These are phyloP conservation scores for Rickenella mellea DNA, from an alignment of 768 basidiomycete species.

Conservation along the genomic window DNA sequence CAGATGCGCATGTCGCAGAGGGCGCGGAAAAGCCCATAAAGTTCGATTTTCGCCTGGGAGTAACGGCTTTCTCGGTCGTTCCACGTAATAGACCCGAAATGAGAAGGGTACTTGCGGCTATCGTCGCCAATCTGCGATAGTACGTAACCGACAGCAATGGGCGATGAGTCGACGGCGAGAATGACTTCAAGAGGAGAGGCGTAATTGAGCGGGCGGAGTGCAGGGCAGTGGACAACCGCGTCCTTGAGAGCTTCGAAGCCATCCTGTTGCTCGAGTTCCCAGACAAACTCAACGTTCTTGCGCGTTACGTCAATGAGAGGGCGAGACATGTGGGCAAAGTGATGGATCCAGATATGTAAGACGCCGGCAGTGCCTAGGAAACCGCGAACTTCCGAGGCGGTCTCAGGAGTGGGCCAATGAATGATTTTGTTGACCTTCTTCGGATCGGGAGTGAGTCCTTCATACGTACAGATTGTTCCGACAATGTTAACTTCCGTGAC, in stretches of 20 bases:
- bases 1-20: constrained; percentile 8
- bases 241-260: constrained; percentile 13
- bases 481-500: constrained; percentile 19
- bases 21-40: constrained; percentile 15
- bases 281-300: constrained; percentile 14
- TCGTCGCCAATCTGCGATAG: constrained; percentile 16
- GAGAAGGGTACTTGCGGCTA: constrained; percentile 13
- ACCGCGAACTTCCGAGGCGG: constrained; percentile 14
- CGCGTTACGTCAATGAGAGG: constrained; percentile 11
- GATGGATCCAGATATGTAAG: constrained; percentile 12
- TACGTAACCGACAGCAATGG: constrained; percentile 16
- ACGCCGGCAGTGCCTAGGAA: constrained; percentile 17
- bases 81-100: constrained; percentile 29
- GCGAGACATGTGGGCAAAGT: constrained; percentile 13
- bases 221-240: constrained; percentile 6
- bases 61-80: constrained; percentile 16
- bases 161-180: constrained; percentile 17
- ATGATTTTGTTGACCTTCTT: constrained; percentile 15
- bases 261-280: constrained; percentile 4
- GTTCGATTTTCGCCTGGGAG: constrained; percentile 18
- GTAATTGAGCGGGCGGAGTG: constrained; percentile 15
- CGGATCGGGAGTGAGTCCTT: constrained; percentile 21
- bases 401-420: constrained; percentile 12
- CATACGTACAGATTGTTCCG: constrained; percentile 27
- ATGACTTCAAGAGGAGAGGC: constrained; percentile 7